Base-by-base conservation (phyloP, 2,329 filamentous ascomycete genomes). In the Cladosporium colombiae region DNA sequence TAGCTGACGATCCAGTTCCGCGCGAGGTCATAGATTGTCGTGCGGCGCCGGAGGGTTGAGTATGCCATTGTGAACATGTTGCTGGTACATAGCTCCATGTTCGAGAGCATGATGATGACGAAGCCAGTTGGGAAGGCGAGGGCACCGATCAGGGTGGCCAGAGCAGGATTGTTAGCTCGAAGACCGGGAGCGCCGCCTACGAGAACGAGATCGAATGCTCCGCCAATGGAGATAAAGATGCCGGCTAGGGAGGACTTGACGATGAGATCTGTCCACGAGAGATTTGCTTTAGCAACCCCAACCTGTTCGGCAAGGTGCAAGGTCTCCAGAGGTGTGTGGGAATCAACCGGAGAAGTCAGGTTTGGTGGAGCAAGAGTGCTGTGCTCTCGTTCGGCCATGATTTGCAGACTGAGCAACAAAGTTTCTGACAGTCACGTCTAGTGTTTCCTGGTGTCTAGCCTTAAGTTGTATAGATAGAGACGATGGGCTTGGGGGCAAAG, bases 41-140 rank as follows among this genome's bases (percentile, higher is more conserved):
- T 52, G 49, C 49, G 49, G 10, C 49, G 49, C 5, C 16, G 23
- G 23, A 52, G 11, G 1, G 49, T 52, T 18, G 49, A 52, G 11
- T 52, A 52, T 4, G 49, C 49, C 49, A 52, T 52, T 27, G 49
- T 27, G 49, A 52, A 52, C 49, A 52, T 52, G 49, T 52, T 52
- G 49, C 49, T 52, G 13, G 49, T 52, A 23, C 49, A 52, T 2
- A 52, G 49, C 16, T 52, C 49, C 49, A 52, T 52, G 23, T 52
- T 52, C 6, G 49, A 25, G 49, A 52, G 49, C 49, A 52, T 52
- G 49, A 52, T 52, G 49, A 23, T 16, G 11, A 52, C 49, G 49
- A 52, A 52, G 49, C 49, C 49, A n/a, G 23, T 52, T 27, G 49
- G 49, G 49, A 52, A 52, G 11, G 49, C 11, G 13, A 52, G 25